These are phyloP conservation scores for Parathielavia appendiculata DNA, from an alignment of 495 filamentous ascomycete species.

Conservation along the genomic window DNA sequence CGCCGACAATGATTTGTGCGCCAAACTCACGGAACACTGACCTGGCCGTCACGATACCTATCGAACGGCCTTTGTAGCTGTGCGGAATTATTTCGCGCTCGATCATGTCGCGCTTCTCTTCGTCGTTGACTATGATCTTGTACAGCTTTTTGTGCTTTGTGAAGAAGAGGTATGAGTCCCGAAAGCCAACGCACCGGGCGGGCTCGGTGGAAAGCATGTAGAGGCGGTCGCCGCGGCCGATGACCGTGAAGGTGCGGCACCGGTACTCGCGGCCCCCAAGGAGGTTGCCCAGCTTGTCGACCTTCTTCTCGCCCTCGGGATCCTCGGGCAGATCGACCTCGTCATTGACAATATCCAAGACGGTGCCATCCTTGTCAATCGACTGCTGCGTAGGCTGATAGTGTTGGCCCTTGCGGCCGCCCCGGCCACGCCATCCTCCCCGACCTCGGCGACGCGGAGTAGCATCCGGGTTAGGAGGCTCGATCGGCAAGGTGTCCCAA, in stretches of 20 bases:
- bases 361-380: constrained; percentile 91
- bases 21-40: constrained; percentile 98
- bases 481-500: constrained; percentile 59
- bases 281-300: constrained; percentile 79
- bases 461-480: constrained; percentile 50
- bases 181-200: constrained; percentile 90
- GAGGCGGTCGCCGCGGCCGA: constrained; percentile 72
- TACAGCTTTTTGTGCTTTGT: constrained; percentile 90
- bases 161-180: constrained; percentile 97
- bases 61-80: constrained; percentile 95
- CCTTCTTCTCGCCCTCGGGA: constrained; percentile 83
- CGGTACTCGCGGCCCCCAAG: constrained; percentile 82
- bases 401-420: constrained; percentile 70
- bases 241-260: constrained; percentile 86
- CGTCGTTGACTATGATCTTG: constrained; percentile 92
- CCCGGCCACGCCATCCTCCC: constrained; percentile 60
- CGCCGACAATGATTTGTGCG: constrained; percentile 86
- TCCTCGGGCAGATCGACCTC: constrained; percentile 87
- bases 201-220: constrained; percentile 99
- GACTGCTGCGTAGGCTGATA: constrained; percentile 67
- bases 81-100: constrained; percentile 91
- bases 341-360: constrained; percentile 84
- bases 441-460: constrained; percentile 62
- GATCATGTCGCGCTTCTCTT: constrained; percentile 89
- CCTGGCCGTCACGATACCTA: constrained; percentile 92